phyloP scores from a whole-genome alignment of 768 basidiomycete genomes.

The Lepiota subincarnata region DNA sequence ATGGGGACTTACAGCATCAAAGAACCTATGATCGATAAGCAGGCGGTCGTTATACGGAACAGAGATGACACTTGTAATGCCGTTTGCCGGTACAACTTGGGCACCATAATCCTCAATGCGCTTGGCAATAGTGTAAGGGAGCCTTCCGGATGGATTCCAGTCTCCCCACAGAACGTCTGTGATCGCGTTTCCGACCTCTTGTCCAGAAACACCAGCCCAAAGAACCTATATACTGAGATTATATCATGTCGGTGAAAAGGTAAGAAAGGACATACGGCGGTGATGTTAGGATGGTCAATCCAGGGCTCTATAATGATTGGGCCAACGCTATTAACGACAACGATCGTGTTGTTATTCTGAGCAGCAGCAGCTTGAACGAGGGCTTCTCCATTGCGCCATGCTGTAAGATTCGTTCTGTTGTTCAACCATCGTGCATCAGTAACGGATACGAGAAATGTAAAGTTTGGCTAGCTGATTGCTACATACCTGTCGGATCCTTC shows the following conservation, averaged over 20 bases:
- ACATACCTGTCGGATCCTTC: conserved; percentile 71
- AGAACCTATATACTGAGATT: conserved; percentile 35
- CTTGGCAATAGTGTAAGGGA: conserved; percentile 78
- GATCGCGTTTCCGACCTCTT: conserved; percentile 68
- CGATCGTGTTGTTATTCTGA: conserved; percentile 68
- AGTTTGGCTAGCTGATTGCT: not conserved
- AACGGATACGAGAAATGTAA: no score
- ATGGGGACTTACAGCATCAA: conserved; percentile 51
- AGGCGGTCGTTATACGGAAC: conserved; percentile 42
- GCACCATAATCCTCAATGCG: conserved; percentile 52
- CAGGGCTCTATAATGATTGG: conserved; percentile 59
- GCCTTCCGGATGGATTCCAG: conserved; percentile 62
- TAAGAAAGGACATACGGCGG: conserved; percentile 45
- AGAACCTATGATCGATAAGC: conserved; percentile 69
- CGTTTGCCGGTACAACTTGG: conserved; percentile 35
- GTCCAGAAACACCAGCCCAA: conserved; percentile 67
- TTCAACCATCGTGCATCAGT: not conserved
- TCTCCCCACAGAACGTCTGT: conserved; percentile 67
- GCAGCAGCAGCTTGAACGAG: conserved; percentile 67
- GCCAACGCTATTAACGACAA: conserved; percentile 61
- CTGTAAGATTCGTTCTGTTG: conserved; percentile 58
- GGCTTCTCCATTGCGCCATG: conserved; percentile 70
- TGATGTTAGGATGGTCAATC: conserved; percentile 71
- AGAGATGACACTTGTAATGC: conserved; percentile 34
- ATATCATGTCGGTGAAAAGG: conserved; percentile 15